Percentiles rank a stretch among this genome's conserved stretches.
These are phyloP conservation scores for Yamadazyma insecticola DNA, from an alignment of 805 yeast species.

Conservation along the genomic window DNA sequence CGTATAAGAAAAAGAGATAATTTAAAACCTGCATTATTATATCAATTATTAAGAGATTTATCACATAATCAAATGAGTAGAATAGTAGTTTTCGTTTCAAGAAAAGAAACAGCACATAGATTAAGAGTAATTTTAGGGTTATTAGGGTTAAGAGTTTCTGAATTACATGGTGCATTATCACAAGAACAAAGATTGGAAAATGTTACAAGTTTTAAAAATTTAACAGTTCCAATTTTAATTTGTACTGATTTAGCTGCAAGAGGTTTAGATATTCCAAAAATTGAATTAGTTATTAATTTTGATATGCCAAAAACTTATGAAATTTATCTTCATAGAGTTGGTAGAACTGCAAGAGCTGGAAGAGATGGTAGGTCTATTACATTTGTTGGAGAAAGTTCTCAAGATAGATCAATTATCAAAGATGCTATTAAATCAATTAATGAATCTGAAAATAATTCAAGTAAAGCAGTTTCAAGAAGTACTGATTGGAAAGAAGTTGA, in stretches of 20 bases:
- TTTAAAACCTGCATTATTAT: constrained; percentile 78
- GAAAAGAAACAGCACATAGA: constrained; percentile 87
- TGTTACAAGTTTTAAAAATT: constrained; percentile 75
- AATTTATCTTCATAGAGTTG: constrained; percentile 92
- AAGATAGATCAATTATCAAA: constrained; percentile 86
- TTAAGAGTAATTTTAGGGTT: constrained; percentile 73
- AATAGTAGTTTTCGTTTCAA: constrained; percentile 84
- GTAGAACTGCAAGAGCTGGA: constrained; percentile 99
- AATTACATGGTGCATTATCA: constrained; percentile 76
- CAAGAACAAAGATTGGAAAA: constrained; percentile 91
- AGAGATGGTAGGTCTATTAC: constrained; percentile 91
- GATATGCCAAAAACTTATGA: constrained; percentile 96
- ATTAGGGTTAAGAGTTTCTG: constrained; percentile 72
- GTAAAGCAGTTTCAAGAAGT: constrained; percentile 78
- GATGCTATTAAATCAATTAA: constrained; percentile 72
- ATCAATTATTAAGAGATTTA: constrained; percentile 61
- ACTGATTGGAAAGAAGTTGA: constrained; percentile 90
- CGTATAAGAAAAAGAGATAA: constrained; percentile 88
- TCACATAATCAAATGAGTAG: constrained; percentile 63
- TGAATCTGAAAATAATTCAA: constrained; percentile 25
- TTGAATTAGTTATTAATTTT: constrained; percentile 88
- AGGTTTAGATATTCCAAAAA: constrained; percentile 98
- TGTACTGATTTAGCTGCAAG: constrained; percentile 99
- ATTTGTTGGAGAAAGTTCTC: constrained; percentile 87
- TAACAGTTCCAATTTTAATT: constrained; percentile 79